Base-by-base conservation (phyloP, 768 basidiomycete genomes). In the Rhizopogon sp. region DNA sequence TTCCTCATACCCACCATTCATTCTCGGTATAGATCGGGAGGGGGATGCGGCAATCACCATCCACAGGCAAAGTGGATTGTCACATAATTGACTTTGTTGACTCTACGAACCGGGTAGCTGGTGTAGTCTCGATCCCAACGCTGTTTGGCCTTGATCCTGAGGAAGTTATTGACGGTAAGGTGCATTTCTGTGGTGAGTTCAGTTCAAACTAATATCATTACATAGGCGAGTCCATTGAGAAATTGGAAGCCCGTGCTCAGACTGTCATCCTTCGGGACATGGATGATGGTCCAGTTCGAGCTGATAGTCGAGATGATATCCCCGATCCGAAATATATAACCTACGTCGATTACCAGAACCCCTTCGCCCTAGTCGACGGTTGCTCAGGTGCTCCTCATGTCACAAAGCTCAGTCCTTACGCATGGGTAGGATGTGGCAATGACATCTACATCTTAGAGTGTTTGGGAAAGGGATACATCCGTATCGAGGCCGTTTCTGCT, bases 51-150 rank as follows among this genome's bases (percentile, higher is more conserved):
- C 78, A 89, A 31, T 94, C 90, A 2, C 88, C 90, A 8, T 65
- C 65, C 7, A 93, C 90, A 0, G 88, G 84, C 50, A 98, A 98
- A 69, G 60, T 66, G 43, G 84, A 96, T 64, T 98, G 95, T 67
- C 83, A 80, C 11, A 83, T 98, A 55, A 89, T 98, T 58, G 95
- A 98, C 66, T 88, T 97, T 58, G 92, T 94, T 14, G 93, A 95
- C 64, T 87, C 82, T 39, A 74, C 81, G 20, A 74, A 74, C 39
- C 80, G 87, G 8, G 80, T 92, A 3, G 66, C 79, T 7, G 91
- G 92, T 10, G 74, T 94, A 28, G 73, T 93, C 25, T 90, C 85
- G 14, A 78, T 81, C 10, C 94, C 95, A 0, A 91, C 88, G 6
- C 71, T 98, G 10, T 89, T 94, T 63, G 95, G 95, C 0, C 70